phyloP scores from a whole-genome alignment of 164 flowering plant genomes.

The Paratinospora sagittata region DNA sequence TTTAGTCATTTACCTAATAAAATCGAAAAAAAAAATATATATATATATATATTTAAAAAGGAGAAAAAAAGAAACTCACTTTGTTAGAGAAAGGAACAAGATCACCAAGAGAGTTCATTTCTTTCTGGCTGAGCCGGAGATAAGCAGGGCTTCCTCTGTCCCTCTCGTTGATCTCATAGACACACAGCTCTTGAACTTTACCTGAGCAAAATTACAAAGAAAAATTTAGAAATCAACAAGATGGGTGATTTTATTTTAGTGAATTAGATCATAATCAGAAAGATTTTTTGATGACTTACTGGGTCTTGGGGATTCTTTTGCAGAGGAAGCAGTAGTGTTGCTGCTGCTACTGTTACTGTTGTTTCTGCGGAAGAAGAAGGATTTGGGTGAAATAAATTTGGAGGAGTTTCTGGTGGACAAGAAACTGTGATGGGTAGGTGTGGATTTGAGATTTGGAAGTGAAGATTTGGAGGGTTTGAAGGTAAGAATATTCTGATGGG shows the following conservation, averaged over 20 bases:
- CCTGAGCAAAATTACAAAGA: conserved; percentile 13
- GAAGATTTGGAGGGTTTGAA: neutral
- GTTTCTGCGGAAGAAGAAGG: conserved; percentile 23
- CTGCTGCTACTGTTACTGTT: neutral
- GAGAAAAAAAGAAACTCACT: no score
- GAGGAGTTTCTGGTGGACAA: neutral
- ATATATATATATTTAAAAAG: no score
- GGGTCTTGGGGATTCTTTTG: conserved; percentile 22
- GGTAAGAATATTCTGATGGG: no score
- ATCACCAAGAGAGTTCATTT: conserved; percentile 51
- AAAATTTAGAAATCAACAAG: neutral
- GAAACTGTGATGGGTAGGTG: neutral
- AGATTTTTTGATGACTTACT: conserved; percentile 20
- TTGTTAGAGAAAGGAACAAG: conserved; percentile 68
- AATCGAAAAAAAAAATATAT: neutral
- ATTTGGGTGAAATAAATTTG: conserved; percentile 21
- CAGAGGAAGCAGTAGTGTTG: neutral
- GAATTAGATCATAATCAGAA: neutral
- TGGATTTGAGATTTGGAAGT: neutral
- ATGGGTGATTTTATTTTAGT: neutral
- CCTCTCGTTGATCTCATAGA: conserved; percentile 67
- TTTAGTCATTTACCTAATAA: neutral
- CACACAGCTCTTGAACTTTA: conserved; percentile 49
- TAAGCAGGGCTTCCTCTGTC: conserved; percentile 68
- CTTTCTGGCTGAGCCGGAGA: conserved; percentile 49